Percentiles rank a stretch among this genome's conserved stretches.
Conservation (phyloP, 2,329 filamentous ascomycete genomes). For the Botryosphaeria dothidea region DNA sequence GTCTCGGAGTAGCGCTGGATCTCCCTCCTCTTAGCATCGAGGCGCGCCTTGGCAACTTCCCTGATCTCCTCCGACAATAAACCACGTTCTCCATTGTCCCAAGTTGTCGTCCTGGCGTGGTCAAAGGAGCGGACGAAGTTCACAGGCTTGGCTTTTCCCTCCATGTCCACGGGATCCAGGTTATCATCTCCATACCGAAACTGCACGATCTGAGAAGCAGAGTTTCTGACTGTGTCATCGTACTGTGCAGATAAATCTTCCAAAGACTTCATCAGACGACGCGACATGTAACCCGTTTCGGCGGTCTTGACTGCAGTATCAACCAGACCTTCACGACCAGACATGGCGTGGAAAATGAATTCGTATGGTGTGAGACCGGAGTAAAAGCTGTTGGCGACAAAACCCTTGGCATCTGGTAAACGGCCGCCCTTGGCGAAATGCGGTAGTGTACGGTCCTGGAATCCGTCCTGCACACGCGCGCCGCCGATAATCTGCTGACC, state of each 20-base stretch:
- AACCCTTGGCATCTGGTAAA: constrained; percentile 92
- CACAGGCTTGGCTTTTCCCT: constrained; percentile 88
- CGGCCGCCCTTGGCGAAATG: constrained; percentile 94
- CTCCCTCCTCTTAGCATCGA: constrained; percentile 68
- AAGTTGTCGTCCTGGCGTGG: constrained; percentile 75
- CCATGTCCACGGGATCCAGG: constrained; percentile 96
- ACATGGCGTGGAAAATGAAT: constrained; percentile 98
- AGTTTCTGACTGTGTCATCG: constrained; percentile 92
- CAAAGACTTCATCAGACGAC: constrained; percentile 94
- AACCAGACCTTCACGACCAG: constrained; percentile 95
- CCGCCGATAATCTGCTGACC: constrained; percentile 97
- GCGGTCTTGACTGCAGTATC: constrained; percentile 99
- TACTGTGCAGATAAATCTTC: constrained; percentile 94
- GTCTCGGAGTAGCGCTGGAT: constrained; percentile 41
- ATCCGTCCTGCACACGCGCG: constrained; percentile 89
- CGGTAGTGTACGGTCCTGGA: constrained; percentile 90
- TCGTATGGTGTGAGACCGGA: constrained; percentile 86
- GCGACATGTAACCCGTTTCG: constrained; percentile 98
- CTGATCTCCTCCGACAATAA: constrained; percentile 75
- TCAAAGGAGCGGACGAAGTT: constrained; percentile 90
- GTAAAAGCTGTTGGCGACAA: constrained; percentile 97
- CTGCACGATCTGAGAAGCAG: constrained; percentile 83
- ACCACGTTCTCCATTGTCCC: constrained; percentile 73
- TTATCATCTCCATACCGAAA: constrained; percentile 98
- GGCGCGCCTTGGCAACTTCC: constrained; percentile 64